These are phyloP conservation scores for Aaosphaeria pasadenensis DNA, from an alignment of 2,329 filamentous ascomycete species.

Conservation along the genomic window DNA sequence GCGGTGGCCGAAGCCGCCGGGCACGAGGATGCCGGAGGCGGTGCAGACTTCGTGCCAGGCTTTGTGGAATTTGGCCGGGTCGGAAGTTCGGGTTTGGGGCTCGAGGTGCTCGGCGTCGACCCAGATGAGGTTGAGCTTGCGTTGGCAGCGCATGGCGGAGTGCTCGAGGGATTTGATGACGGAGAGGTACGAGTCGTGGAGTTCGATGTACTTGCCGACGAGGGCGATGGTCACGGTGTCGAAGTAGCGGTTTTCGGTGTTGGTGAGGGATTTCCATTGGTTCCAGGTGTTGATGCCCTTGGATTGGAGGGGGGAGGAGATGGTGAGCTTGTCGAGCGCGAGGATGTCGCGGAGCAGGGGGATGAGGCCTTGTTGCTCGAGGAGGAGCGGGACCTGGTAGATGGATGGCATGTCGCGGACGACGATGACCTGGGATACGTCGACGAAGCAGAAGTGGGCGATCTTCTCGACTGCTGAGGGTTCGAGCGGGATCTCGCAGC, in stretches of 20 bases:
- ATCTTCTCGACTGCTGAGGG: slow-evolving; percentile 79
- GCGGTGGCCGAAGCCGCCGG: slow-evolving; percentile 76
- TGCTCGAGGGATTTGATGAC: slow-evolving; percentile 88
- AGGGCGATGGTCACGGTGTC: slow-evolving; percentile 77
- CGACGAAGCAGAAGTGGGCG: slow-evolving; percentile 83
- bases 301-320: slow-evolving; percentile 53
- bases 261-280: slow-evolving; percentile 72
- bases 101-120: slow-evolving; percentile 86
- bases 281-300: slow-evolving; percentile 72
- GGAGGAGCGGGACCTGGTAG: slow-evolving; percentile 92
- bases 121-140: slow-evolving; percentile 77
- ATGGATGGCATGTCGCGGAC: slow-evolving; percentile 86
- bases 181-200: slow-evolving; percentile 82
- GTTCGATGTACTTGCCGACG: slow-evolving; percentile 86
- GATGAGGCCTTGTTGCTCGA: slow-evolving; percentile 76
- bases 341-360: slow-evolving; percentile 64
- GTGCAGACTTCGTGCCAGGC: slow-evolving; percentile 79
- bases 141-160: slow-evolving; percentile 78
- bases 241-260: slow-evolving; percentile 62
- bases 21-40: slow-evolving; percentile 66
- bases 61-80: slow-evolving; percentile 75
- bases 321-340: slow-evolving; percentile 57
- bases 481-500: slow-evolving; percentile 76
- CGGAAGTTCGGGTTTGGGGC: slow-evolving; percentile 55
- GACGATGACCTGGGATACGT: slow-evolving; percentile 77